phyloP scores from a whole-genome alignment of 2,329 filamentous ascomycete species.

The Dactylonectria macrodidyma region DNA sequence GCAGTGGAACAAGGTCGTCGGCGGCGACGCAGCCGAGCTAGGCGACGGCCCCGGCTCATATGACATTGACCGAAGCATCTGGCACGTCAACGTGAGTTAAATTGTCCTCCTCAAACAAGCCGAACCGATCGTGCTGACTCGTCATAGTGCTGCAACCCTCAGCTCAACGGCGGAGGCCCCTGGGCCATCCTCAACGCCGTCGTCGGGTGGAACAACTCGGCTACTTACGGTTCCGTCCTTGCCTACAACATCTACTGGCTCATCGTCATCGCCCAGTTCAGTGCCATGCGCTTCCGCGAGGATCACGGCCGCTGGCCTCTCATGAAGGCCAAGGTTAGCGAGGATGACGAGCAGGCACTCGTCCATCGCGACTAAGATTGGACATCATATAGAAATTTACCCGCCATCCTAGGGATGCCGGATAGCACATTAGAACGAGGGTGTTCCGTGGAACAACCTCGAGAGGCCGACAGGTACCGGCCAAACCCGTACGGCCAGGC shows the following conservation, averaged over 20 bases:
- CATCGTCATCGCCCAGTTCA: constrained; percentile 78
- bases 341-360: constrained; percentile 35
- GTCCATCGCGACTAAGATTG: constrained; percentile 11
- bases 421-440: not conserved
- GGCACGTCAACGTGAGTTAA: constrained; percentile 82
- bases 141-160: constrained; percentile 81
- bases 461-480: not conserved
- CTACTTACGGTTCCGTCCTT: constrained; percentile 88
- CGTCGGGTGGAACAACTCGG: constrained; percentile 90
- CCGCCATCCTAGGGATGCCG: no score
- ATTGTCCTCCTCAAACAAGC: no score
- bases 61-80: constrained; percentile 83
- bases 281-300: constrained; percentile 78
- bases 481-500: not conserved
- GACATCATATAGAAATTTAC: not conserved
- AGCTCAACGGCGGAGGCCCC: constrained; percentile 79
- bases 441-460: not conserved
- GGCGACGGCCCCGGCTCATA: constrained; percentile 80
- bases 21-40: constrained; percentile 68
- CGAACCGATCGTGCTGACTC: constrained; percentile 13
- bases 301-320: constrained; percentile 65
- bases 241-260: constrained; percentile 93
- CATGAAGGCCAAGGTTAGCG: constrained; percentile 51
- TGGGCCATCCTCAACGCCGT: constrained; percentile 93
- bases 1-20: constrained; percentile 76